Evolutionary conservation across 1,284 basidiomycete species (phyloP), one percentile per base, ranked within the genome.

Genomic region (Leccinum huronense): DNA sequence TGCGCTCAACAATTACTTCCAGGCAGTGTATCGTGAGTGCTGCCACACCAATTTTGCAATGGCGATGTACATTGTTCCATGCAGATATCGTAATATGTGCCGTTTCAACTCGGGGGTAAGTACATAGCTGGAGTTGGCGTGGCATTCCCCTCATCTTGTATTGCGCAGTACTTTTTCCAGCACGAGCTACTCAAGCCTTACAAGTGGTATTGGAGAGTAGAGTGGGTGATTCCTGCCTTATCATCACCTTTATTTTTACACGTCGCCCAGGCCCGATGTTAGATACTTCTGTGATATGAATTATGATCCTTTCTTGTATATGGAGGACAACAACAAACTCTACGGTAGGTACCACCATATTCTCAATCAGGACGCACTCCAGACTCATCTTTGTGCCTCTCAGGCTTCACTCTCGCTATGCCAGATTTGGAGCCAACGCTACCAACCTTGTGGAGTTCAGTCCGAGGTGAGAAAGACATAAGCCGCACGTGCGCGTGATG

Each of bases 201-300:
- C 73, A 86, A 90, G 61, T 95, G 92, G 78, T 95, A 95, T 76
- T 95, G 93, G 94, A 81, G 88, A 72, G 87, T 94, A 75, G 83
- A 86, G 83, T 80, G 61, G 70, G 76, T 40, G 10, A 27, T 60
- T 5, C 34, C 58, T 65, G 30, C 33, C 77, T 62, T 6, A 59
- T 57, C 38, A 10, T 34, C 30, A 10, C 31, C 2, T 53, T 58
- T 56, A 23, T 34, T 38, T 55, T 63, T 36, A 73, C n/a, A 34
- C 23, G 58, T 63, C 30, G 3, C 38, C 16, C 65, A 88, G 86
- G 68, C 91, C 92, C 3, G 83, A 84, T 58, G 86, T 94, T 66
- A 84, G 87, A 72, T 91, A 86, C 73, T 91, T 86, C 73, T 95
- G 93, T 71, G 88, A 93, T 69, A 65, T 93, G 55, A 80, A 84